Conservation (phyloP, 495 filamentous ascomycete genomes). For the Penicillium cinerascens region DNA sequence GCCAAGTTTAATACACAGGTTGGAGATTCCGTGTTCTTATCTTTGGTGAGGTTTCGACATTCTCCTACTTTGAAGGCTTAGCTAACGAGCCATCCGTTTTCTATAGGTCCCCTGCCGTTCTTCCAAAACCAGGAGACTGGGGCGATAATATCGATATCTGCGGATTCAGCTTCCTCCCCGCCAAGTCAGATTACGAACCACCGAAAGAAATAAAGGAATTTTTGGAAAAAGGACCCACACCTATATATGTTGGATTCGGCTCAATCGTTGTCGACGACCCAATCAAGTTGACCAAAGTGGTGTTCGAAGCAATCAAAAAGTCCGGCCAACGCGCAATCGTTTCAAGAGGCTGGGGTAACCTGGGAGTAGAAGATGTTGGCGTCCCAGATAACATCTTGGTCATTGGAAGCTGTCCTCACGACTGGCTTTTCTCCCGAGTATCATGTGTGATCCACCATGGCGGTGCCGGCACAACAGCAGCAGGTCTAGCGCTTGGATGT, state of each 20-base stretch:
- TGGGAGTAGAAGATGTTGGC: slow-evolving; percentile 58
- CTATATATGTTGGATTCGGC: slow-evolving; percentile 79
- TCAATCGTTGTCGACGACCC: slow-evolving; percentile 79
- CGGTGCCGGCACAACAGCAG: slow-evolving; percentile 77
- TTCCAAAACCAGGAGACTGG: slow-evolving; percentile 78
- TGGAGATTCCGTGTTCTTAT: slow-evolving; percentile 74
- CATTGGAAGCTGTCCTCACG: slow-evolving; percentile 75
- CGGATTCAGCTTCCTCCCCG: slow-evolving; percentile 70
- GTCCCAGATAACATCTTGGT: slow-evolving; percentile 69
- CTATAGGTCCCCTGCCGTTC: slow-evolving; percentile 64
- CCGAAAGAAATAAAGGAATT: slow-evolving; percentile 59
- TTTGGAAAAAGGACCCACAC: slow-evolving; percentile 61
- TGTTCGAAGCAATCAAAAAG: slow-evolving; percentile 64
- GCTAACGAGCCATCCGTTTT: background rate
- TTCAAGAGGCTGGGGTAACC: slow-evolving; percentile 76
- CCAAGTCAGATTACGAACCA: slow-evolving; percentile 62
- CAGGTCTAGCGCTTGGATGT: slow-evolving; percentile 62
- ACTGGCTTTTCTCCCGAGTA: slow-evolving; percentile 77
- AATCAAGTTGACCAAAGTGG: slow-evolving; percentile 58
- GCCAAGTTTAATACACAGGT: slow-evolving; percentile 58
- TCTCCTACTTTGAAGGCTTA: background rate
- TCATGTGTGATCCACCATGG: slow-evolving; percentile 79
- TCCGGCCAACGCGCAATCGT: slow-evolving; percentile 70
- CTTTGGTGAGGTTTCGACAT: slow-evolving; percentile 50
- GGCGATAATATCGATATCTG: slow-evolving; percentile 64